A percentile compares a stretch with the other conserved stretches of the same genome.
phyloP scores from a whole-genome alignment of 2,329 filamentous ascomycete species.

The Apiospora aurea region DNA sequence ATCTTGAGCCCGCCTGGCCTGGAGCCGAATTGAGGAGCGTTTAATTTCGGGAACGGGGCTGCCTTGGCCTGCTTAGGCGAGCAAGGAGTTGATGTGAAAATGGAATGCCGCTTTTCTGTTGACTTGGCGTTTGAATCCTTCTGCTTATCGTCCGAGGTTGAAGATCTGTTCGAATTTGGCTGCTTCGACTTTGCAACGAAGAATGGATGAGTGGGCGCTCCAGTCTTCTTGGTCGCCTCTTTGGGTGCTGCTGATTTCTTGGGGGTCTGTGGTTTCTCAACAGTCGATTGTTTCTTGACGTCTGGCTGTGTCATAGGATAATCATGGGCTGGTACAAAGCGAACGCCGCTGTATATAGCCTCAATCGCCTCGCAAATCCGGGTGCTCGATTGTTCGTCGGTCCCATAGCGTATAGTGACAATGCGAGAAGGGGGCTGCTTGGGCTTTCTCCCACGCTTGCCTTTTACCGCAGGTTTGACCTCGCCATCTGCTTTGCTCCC shows the following conservation, averaged over 20 bases:
- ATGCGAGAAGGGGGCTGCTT: conserved; percentile 49
- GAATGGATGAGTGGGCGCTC: conserved; percentile 63
- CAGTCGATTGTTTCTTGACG: conserved; percentile 39
- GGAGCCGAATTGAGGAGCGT: conserved; percentile 52
- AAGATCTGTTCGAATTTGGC: conserved; percentile 22
- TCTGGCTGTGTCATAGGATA: conserved; percentile 33
- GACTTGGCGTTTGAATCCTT: conserved; percentile 38
- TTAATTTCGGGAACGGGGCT: conserved; percentile 38
- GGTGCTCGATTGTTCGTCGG: conserved; percentile 51
- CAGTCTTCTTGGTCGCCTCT: conserved; percentile 31
- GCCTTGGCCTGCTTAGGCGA: conserved; percentile 54
- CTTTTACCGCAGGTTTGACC: conserved; percentile 34
- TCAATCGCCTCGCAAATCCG: conserved; percentile 67
- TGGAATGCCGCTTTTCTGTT: conserved; percentile 44
- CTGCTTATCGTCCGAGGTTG: not conserved
- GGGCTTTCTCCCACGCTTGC: conserved; percentile 43
- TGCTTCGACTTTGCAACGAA: conserved; percentile 64
- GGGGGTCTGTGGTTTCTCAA: conserved; percentile 25
- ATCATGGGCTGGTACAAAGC: conserved; percentile 29
- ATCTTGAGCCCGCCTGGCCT: conserved; percentile 60
- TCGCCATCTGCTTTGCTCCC: conserved; percentile 7
- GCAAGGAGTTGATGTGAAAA: conserved; percentile 61
- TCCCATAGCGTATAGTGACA: conserved; percentile 66
- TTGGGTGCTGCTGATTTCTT: not conserved
- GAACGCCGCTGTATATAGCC: conserved; percentile 59